phyloP scores from a whole-genome alignment of 2,329 filamentous ascomycete species.

The Lachnellula willkommii region DNA sequence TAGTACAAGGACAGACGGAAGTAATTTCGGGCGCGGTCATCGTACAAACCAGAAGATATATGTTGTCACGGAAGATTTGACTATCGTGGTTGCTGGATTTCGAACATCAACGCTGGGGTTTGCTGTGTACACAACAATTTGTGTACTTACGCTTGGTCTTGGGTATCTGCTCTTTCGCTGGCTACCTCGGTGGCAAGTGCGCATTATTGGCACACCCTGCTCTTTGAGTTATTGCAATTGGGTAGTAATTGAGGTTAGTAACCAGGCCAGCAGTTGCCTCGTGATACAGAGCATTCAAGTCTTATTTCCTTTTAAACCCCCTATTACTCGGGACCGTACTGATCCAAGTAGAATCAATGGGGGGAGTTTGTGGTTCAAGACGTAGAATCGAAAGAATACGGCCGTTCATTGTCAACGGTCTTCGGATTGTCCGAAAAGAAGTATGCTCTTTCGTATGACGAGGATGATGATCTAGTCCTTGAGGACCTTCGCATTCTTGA shows the following conservation, averaged over 20 bases:
- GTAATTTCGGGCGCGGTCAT: slow-evolving; percentile 53
- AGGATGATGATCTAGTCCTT: slow-evolving; percentile 75
- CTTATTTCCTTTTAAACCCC: background rate
- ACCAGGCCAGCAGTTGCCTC: background rate
- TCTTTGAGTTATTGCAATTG: slow-evolving; percentile 74
- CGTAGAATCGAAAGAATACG: slow-evolving; percentile 52
- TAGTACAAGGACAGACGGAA: slow-evolving; percentile 64
- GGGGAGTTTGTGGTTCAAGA: slow-evolving; percentile 78
- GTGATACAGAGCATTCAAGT: background rate
- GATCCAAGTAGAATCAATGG: slow-evolving; percentile 74
- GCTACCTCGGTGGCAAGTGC: slow-evolving; percentile 82
- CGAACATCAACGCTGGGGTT: slow-evolving; percentile 68
- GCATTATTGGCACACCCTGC: slow-evolving; percentile 62
- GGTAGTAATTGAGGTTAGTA: slow-evolving; percentile 77
- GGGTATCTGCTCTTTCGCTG: slow-evolving; percentile 83
- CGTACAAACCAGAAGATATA: slow-evolving; percentile 85
- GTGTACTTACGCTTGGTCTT: slow-evolving; percentile 66
- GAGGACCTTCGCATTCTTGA: slow-evolving; percentile 71
- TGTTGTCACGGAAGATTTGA: slow-evolving; percentile 88
- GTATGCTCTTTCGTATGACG: slow-evolving; percentile 51
- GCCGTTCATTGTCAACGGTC: slow-evolving; percentile 52
- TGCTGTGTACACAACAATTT: slow-evolving; percentile 63
- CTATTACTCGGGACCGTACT: slow-evolving; percentile 9
- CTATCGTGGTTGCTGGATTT: slow-evolving; percentile 89
- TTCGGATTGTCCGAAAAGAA: slow-evolving; percentile 65